These are phyloP conservation scores for Candida anutae DNA, from an alignment of 1,139 yeast species.

Conservation along the genomic window DNA sequence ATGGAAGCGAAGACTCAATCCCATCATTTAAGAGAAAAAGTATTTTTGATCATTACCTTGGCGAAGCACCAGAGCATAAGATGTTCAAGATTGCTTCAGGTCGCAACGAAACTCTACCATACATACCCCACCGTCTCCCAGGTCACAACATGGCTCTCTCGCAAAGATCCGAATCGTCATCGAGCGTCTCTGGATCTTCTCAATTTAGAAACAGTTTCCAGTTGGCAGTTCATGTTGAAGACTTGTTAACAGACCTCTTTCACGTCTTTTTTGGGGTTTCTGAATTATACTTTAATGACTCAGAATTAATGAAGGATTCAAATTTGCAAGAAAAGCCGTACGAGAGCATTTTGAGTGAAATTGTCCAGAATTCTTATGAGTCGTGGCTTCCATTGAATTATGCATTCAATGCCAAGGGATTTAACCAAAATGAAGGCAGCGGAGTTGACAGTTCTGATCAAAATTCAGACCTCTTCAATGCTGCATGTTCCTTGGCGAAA, in stretches of 20 bases:
- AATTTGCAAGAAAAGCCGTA: constrained; percentile 7
- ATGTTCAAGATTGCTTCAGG: constrained; percentile 4
- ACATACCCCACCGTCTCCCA: neutral
- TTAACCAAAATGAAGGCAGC: constrained; percentile 1
- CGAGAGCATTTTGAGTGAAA: constrained; percentile 4
- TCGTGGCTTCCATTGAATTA: constrained; percentile 24
- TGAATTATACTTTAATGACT: constrained; percentile 27
- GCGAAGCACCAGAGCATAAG: neutral
- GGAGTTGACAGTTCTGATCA: constrained; percentile 7
- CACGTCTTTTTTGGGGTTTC: constrained; percentile 28
- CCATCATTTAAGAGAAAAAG: neutral
- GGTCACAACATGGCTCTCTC: constrained; percentile 1
- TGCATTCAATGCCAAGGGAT: constrained; percentile 22
- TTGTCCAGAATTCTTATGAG: constrained; percentile 20
- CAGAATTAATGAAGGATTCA: constrained; percentile 14
- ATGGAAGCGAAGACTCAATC: constrained; percentile 2
- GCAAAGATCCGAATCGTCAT: constrained; percentile 1
- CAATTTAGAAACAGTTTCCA: constrained; percentile 2
- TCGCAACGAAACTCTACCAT: neutral
- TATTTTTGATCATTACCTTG: neutral
- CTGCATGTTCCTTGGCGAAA: constrained; percentile 30
- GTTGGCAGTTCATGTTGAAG: constrained; percentile 5
- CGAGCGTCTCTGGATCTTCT: neutral
- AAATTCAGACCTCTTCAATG: constrained; percentile 21
- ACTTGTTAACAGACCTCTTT: constrained; percentile 27